Percentiles rank a stretch among this genome's conserved stretches.
Evolutionary conservation across 768 basidiomycete genomes (phyloP).

Genomic region (Lactarius trivialis): DNA sequence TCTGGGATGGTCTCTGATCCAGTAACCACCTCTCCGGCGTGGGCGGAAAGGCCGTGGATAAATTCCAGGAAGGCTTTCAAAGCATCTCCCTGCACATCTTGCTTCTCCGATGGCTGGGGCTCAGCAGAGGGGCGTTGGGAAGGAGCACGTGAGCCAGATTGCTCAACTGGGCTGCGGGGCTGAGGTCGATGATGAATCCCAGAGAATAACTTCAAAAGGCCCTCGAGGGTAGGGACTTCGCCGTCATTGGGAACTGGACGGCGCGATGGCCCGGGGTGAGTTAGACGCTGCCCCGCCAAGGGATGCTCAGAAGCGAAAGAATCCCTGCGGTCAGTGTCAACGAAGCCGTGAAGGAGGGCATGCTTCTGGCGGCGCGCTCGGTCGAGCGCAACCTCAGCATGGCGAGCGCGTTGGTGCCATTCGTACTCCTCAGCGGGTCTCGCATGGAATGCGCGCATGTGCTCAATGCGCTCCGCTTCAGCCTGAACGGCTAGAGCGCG

Average conservation of each 20-base stretch:
- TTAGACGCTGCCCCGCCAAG: background rate
- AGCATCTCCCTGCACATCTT: background rate
- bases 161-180: too few relatives aligned
- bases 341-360: background rate
- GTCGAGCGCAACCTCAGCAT: background rate
- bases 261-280: too few relatives aligned
- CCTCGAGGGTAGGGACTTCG: background rate
- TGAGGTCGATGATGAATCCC: background rate
- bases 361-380: background rate
- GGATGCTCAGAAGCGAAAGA: background rate
- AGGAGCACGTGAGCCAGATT: background rate
- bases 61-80: background rate
- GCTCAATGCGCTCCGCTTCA: conserved; percentile 1
- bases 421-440: background rate
- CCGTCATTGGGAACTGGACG: background rate
- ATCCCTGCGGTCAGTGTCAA: background rate
- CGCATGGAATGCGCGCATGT: background rate
- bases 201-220: background rate
- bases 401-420: background rate
- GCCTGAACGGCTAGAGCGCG: too few relatives aligned
- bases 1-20: background rate
- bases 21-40: background rate
- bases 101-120: background rate
- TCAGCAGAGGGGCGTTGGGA: background rate
- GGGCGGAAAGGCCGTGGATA: background rate